These are phyloP conservation scores for Hirschfeldia incana DNA, from an alignment of 345 rosid species.

Conservation along the genomic window DNA sequence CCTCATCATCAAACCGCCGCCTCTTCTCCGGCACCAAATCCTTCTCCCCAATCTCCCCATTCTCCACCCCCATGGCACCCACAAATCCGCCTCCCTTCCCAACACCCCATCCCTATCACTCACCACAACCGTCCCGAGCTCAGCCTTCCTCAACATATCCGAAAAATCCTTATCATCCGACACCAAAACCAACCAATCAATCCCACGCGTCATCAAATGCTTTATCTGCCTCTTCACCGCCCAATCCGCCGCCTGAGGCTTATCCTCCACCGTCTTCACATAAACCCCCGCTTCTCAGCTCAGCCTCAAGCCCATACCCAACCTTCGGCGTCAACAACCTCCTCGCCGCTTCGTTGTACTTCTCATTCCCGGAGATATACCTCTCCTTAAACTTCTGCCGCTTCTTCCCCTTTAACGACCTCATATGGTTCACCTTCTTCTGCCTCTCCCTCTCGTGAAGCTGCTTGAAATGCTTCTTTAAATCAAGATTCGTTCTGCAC, in stretches of 20 bases:
- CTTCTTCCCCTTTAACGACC: slow-evolving; percentile 80
- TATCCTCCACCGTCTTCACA: slow-evolving; percentile 86
- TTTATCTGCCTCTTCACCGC: slow-evolving; percentile 90
- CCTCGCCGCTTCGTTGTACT: slow-evolving; percentile 77
- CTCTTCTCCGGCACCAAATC: slow-evolving; percentile 68
- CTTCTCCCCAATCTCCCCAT: slow-evolving; percentile 63
- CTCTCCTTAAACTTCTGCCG: slow-evolving; percentile 72
- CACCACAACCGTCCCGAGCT: slow-evolving; percentile 80
- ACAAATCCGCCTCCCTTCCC: slow-evolving; percentile 79
- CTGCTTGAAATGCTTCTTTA: slow-evolving; percentile 86
- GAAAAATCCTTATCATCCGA: too few species aligned
- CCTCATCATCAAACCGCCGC: slow-evolving; percentile 36
- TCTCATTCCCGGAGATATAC: slow-evolving; percentile 66
- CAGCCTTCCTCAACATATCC: slow-evolving; percentile 65
- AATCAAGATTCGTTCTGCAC: slow-evolving; percentile 74
- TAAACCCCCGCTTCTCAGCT: slow-evolving; percentile 75
- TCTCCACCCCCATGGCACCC: slow-evolving; percentile 85
- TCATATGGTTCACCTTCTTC: slow-evolving; percentile 81
- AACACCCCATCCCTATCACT: slow-evolving; percentile 68
- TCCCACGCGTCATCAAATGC: too few species aligned
- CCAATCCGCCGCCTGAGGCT: slow-evolving; percentile 95
- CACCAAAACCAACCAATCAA: too few species aligned
- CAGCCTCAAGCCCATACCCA: slow-evolving; percentile 75
- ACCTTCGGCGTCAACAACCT: slow-evolving; percentile 58
- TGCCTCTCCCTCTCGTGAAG: slow-evolving; percentile 86